Base-by-base conservation (phyloP, 345 rosid genomes). In the Corchorus capsularis region DNA sequence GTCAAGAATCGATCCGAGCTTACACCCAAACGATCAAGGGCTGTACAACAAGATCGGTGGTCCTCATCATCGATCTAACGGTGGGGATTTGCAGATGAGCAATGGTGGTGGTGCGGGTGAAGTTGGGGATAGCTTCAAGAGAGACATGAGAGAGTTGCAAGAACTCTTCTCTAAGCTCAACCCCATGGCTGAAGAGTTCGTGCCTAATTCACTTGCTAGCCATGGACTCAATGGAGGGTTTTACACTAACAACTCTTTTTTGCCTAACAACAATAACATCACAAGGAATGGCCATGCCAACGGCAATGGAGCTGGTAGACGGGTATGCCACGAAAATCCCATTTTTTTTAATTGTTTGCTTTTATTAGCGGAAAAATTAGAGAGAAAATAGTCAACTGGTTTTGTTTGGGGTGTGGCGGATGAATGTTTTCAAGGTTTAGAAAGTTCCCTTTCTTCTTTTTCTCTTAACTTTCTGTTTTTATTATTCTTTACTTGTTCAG, bases 121-220 rank as follows among this genome's bases (percentile, higher is more conserved):
- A 52, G 79, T 76, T 27, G 85, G 79, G 60, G 90, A 85, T 77
- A 83, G 83, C 75, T 85, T 80, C 66, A 86, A 86, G 63, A 85
- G 88, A 73, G 91, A 92, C 55, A 85, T 92, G 83, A 91, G 88
- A 81, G 92, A 94, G 84, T 83, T 94, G 77, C 90, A 88, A 63
- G 98, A 94, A 78, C 92, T 94, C 49, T 89, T 94, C 76, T 91
- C 97, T 35, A 94, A 94, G 85, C 94, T 94, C 20, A 94, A 94
- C 53, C 98, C 98, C 69, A 86, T 90, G 97, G 98, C 98, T 39
- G 84, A 85, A 81, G 98, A 92, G 84, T 94, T 94, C 74, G 97
- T 94, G 61, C 98, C 98, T 78, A 94, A 90, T 67, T 94, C 98
- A 0, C 84, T 82, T 32, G 78, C 86, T 75, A 84, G 81, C 47